These are phyloP conservation scores for Gastrodia elata DNA, from an alignment of 106 monocot genomes.

Conservation along the genomic window DNA sequence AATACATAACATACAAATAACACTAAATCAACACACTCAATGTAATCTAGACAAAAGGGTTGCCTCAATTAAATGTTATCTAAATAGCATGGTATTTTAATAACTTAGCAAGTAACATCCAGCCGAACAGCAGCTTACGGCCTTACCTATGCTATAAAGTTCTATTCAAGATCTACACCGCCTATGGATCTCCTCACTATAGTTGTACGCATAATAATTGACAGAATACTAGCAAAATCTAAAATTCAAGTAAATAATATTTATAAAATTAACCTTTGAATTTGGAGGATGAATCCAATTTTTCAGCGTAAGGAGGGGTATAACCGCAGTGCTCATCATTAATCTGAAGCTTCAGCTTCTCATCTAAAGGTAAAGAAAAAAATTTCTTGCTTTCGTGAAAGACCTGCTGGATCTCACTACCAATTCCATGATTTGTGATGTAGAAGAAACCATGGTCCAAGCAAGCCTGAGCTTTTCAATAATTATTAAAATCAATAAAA, in stretches of 20 bases:
- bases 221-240: neutral
- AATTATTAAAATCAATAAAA: neutral
- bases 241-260: neutral
- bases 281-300: constrained; percentile 35
- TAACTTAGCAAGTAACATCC: no score
- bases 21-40: no score
- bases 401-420: constrained; percentile 15
- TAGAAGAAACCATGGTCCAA: constrained; percentile 93
- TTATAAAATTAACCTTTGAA: neutral
- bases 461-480: constrained; percentile 48
- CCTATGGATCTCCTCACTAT: neutral
- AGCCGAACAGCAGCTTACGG: neutral
- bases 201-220: neutral
- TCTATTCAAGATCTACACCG: no score
- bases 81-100: no score
- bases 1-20: no score
- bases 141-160: neutral
- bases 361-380: constrained; percentile 47
- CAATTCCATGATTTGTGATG: constrained; percentile 78
- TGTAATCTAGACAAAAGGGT: no score
- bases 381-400: constrained; percentile 65
- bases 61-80: no score
- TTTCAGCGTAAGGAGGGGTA: constrained; percentile 58
- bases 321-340: constrained; percentile 54
- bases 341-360: constrained; percentile 65